Evolutionary conservation across 768 basidiomycete genomes (phyloP).

Genomic region (Calocybe cyanea): DNA sequence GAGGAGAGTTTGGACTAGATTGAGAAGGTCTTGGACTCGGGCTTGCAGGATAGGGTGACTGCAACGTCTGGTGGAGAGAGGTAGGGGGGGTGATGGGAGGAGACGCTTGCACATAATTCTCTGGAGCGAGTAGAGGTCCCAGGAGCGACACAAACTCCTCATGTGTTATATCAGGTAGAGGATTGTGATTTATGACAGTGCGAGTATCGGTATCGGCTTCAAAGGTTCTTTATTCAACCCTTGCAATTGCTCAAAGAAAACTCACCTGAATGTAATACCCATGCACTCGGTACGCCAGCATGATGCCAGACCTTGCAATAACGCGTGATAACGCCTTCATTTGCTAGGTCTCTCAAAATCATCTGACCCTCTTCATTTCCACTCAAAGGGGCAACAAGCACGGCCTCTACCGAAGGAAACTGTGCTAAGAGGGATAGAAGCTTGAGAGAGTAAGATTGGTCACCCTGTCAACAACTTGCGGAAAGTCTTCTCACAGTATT

Average conservation of each 20-base stretch:
- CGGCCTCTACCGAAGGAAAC: constrained; percentile 60
- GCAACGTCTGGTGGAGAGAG: constrained; percentile 27
- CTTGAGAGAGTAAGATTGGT: constrained; percentile 19
- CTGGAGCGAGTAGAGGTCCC: constrained; percentile 78
- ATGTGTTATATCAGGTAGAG: constrained; percentile 81
- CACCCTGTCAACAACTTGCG: neutral
- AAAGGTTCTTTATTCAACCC: constrained; percentile 1
- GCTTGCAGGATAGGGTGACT: constrained; percentile 30
- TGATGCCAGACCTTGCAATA: constrained; percentile 74
- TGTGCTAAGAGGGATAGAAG: constrained; percentile 71
- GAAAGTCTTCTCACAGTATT: constrained; percentile 36
- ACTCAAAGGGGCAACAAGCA: constrained; percentile 70
- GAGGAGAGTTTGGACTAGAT: constrained; percentile 22
- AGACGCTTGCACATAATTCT: constrained; percentile 56
- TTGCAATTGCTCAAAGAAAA: neutral
- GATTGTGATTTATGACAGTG: constrained; percentile 83
- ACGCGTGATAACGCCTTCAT: constrained; percentile 62
- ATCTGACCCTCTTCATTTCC: constrained; percentile 66
- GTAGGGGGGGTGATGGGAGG: constrained; percentile 23
- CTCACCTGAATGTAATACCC: constrained; percentile 74
- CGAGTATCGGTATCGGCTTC: constrained; percentile 55
- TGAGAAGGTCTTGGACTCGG: constrained; percentile 32
- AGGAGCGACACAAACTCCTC: constrained; percentile 81
- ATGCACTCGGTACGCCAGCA: constrained; percentile 73
- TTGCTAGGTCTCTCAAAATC: constrained; percentile 62